Evolutionary conservation across 108 stramenopile genomes (phyloP), one percentile per base, ranked within the genome.

Genomic region (Halocafeteria seosinensis): DNA sequence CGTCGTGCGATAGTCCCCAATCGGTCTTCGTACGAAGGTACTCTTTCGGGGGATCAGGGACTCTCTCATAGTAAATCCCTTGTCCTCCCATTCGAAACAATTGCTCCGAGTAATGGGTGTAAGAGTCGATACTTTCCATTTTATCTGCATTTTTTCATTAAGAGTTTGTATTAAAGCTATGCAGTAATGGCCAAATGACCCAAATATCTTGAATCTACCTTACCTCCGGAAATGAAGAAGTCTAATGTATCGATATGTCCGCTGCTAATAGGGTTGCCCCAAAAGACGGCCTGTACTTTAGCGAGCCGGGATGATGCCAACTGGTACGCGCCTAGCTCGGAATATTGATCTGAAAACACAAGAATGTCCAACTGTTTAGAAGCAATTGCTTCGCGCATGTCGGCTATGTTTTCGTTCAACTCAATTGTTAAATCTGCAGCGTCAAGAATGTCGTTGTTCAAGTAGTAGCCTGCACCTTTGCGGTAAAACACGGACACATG

Each of bases 81-180:
- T 77, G 84, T 3, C 83, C 84, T 6, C 67, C 80, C 9, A 85
- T 67, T 17, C 81, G 67, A 0, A 85, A 80, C 13, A 83, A 68
- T 64, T 86, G 84, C 51, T 85, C 84, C 9, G 74, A 65, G 63
- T 86, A 86, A 26, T 47, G 42, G 42, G 17, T n/a, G n/a, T 47
- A n/a, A n/a, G 17, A n/a, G 42, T 21, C 42, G 17, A n/a, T 17
- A 47, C 17, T 47, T 17, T 47, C 17, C 42, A n/a, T n/a, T n/a
- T n/a, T n/a, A n/a, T n/a, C n/a, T n/a, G n/a, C n/a, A n/a, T n/a
- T n/a, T n/a, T n/a, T n/a, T n/a, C n/a, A n/a, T n/a, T n/a, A n/a
- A n/a, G n/a, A n/a, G n/a, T n/a, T n/a, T n/a, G n/a, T n/a, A n/a
- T n/a, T n/a, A n/a, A n/a, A n/a, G n/a, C n/a, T n/a, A n/a, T n/a